A percentile compares a stretch with the other conserved stretches of the same genome.
These are phyloP conservation scores for Populus deltoides DNA, from an alignment of 345 rosid species.

Conservation along the genomic window DNA sequence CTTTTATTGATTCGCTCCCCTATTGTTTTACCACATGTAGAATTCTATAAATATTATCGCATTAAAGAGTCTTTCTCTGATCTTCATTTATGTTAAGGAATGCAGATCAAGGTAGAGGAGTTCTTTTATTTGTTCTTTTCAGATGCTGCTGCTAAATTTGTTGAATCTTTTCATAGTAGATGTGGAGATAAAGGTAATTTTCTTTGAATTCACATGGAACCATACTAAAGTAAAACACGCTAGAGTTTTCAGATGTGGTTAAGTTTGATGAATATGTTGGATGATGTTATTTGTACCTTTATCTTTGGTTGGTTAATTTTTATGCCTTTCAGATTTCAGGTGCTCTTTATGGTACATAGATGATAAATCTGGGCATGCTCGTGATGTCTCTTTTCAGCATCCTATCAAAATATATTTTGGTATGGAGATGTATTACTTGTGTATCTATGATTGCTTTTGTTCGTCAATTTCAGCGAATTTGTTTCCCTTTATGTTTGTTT, in stretches of 20 bases:
- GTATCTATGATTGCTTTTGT: neutral
- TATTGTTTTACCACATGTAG: neutral
- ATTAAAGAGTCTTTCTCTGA: neutral
- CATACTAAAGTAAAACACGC: conserved; percentile 3
- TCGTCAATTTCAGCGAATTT: neutral
- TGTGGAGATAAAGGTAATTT: conserved; percentile 92
- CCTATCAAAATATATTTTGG: conserved; percentile 96
- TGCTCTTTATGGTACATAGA: conserved; percentile 75
- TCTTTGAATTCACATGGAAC: conserved; percentile 6
- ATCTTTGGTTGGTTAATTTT: conserved; percentile 7
- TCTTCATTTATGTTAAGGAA: conserved; percentile 15
- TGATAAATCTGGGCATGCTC: conserved; percentile 69
- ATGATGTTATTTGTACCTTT: conserved; percentile 16
- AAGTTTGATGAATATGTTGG: neutral
- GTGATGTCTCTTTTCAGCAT: conserved; percentile 84
- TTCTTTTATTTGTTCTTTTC: conserved; percentile 74
- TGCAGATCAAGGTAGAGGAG: conserved; percentile 84
- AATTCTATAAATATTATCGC: neutral
- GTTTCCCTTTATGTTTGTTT: conserved; percentile 8
- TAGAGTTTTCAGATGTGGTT: neutral
- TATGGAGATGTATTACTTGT: conserved; percentile 27
- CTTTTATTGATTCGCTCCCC: conserved; percentile 9
- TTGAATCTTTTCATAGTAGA: conserved; percentile 69
- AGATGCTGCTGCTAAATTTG: conserved; percentile 56
- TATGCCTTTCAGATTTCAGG: conserved; percentile 60